Evolutionary conservation across 1,284 basidiomycete species (phyloP).

Genomic region (Sparassis latifolia): DNA sequence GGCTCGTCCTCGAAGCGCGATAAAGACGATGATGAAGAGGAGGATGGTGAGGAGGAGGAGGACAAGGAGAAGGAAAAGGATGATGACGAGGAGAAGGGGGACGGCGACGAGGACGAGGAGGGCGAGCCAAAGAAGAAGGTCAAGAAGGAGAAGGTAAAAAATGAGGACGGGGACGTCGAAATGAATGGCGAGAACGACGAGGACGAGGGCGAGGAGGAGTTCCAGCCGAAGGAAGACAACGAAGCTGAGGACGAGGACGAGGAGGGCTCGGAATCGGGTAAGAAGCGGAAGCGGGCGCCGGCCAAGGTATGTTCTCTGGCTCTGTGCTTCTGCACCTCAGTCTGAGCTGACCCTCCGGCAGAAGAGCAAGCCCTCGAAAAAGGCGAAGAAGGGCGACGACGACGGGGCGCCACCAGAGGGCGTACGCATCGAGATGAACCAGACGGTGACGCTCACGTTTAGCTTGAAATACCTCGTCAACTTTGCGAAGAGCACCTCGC

Average conservation of each 20-base stretch:
- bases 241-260: constrained; percentile 39
- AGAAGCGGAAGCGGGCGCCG: constrained; percentile 60
- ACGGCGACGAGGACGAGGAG: constrained; percentile 32
- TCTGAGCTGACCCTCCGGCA: constrained; percentile 19
- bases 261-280: constrained; percentile 36
- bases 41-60: constrained; percentile 33
- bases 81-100: constrained; percentile 33
- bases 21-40: constrained; percentile 40
- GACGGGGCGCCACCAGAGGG: constrained; percentile 40
- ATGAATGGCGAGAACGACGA: constrained; percentile 28
- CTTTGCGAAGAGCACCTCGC: constrained; percentile 87
- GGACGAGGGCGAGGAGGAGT: constrained; percentile 39
- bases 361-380: constrained; percentile 43
- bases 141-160: constrained; percentile 40
- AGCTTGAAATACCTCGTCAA: constrained; percentile 96
- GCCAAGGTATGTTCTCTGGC: constrained; percentile 38
- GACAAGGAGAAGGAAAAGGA: constrained; percentile 34
- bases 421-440: constrained; percentile 83
- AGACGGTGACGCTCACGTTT: constrained; percentile 91
- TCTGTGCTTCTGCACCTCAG: background rate
- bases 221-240: constrained; percentile 29
- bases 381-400: constrained; percentile 40
- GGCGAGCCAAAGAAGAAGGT: constrained; percentile 36
- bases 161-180: constrained; percentile 35
- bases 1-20: constrained; percentile 17